Conservation (phyloP, 2,329 filamentous ascomycete genomes). For the Fonsecaea pedrosoi region DNA sequence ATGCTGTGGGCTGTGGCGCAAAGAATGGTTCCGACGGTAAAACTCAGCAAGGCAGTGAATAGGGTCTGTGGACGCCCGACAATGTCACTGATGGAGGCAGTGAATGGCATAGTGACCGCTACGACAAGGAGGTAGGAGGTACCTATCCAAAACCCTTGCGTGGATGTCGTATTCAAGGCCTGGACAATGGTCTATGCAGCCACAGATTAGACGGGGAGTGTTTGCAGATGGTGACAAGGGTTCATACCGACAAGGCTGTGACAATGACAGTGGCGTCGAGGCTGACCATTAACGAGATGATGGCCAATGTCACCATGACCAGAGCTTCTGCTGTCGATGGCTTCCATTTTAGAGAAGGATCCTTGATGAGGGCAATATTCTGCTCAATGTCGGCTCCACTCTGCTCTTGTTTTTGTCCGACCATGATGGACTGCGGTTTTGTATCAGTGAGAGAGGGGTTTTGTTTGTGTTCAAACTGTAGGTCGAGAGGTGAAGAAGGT, state of each 20-base stretch:
- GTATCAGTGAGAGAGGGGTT: background rate
- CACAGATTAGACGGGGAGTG: conserved; percentile 39
- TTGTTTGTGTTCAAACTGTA: background rate
- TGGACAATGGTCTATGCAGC: conserved; percentile 48
- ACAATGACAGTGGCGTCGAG: conserved; percentile 58
- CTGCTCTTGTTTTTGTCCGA: background rate
- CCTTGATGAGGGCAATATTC: background rate
- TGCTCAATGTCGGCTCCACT: background rate
- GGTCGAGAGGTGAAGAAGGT: background rate
- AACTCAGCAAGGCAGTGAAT: conserved; percentile 52
- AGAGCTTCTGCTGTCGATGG: conserved; percentile 29
- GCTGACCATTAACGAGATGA: conserved; percentile 58
- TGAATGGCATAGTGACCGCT: conserved; percentile 53
- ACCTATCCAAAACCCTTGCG: conserved; percentile 58
- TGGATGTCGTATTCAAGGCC: conserved; percentile 46
- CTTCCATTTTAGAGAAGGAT: conserved; percentile 21
- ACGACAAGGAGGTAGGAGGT: conserved; percentile 56
- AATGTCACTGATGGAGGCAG: conserved; percentile 53
- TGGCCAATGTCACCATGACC: conserved; percentile 44
- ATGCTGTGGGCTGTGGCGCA: conserved; percentile 50
- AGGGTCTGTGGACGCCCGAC: conserved; percentile 58
- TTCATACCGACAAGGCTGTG: conserved; percentile 29
- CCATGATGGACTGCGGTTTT: background rate
- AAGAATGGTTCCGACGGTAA: conserved; percentile 56
- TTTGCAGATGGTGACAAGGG: background rate